Percentiles rank a stretch among this genome's conserved stretches.
Conservation (phyloP, 1,284 basidiomycete species). For the Fistulina hepatica region DNA sequence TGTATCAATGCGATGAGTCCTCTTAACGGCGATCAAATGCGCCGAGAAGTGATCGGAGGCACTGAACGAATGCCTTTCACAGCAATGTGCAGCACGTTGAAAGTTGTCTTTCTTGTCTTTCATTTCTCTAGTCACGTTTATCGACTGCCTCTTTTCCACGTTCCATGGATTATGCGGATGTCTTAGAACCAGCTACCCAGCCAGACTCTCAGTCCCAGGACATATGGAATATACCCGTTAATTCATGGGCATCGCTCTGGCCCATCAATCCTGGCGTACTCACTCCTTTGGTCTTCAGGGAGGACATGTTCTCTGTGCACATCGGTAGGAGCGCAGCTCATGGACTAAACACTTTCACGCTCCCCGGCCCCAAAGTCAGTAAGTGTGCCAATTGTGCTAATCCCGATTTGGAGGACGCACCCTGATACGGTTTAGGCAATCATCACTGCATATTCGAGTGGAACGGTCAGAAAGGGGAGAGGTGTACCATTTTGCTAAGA, state of each 20-base stretch:
- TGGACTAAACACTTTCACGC: constrained; percentile 46
- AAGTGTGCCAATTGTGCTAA: constrained; percentile 25
- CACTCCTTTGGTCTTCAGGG: neutral
- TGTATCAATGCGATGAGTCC: too few species aligned
- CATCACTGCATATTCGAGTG: constrained; percentile 53
- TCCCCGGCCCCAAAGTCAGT: constrained; percentile 67
- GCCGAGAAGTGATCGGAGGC: too few species aligned
- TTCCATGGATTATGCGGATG: neutral
- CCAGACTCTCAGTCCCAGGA: neutral
- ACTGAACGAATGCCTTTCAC: too few species aligned
- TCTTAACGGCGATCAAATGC: too few species aligned
- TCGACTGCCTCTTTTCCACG: too few species aligned
- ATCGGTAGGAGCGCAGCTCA: constrained; percentile 41
- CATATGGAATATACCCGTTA: neutral
- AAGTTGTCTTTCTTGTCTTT: too few species aligned
- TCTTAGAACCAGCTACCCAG: neutral
- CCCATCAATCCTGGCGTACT: neutral
- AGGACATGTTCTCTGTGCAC: constrained; percentile 16
- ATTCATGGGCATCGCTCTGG: neutral
- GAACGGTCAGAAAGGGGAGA: constrained; percentile 45
- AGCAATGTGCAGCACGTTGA: too few species aligned
- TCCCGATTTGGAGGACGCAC: constrained; percentile 7
- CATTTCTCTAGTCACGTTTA: too few species aligned
- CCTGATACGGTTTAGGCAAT: constrained; percentile 38
- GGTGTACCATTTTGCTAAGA: constrained; percentile 50